These are phyloP conservation scores for Talaromyces sp. DNA, from an alignment of 2,329 filamentous ascomycete species.

Conservation along the genomic window DNA sequence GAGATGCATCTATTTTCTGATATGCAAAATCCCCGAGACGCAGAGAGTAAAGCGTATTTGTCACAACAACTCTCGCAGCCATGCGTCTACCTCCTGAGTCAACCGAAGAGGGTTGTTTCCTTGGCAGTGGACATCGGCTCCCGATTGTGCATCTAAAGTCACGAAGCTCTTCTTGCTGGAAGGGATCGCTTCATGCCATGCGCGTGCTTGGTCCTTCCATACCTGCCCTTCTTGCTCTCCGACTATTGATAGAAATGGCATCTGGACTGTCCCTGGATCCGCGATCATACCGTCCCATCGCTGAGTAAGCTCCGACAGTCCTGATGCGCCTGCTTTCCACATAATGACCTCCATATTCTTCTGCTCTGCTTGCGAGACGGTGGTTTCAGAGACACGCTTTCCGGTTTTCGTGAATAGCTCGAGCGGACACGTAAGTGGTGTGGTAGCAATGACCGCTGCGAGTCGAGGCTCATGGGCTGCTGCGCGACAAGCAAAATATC, in stretches of 20 bases:
- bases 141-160: constrained; percentile 1
- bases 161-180: constrained; percentile 3
- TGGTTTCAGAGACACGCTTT: neutral
- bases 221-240: constrained; percentile 1
- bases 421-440: neutral
- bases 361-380: neutral
- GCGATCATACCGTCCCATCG: neutral
- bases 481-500: neutral
- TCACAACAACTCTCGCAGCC: neutral
- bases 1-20: no score
- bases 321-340: neutral
- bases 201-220: neutral
- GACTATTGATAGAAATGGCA: constrained; percentile 1
- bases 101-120: neutral
- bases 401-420: neutral
- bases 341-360: neutral
- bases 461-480: neutral
- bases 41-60: neutral
- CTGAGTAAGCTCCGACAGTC: neutral
- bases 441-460: neutral
- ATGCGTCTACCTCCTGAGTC: neutral
- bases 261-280: neutral
- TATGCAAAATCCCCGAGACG: no score
- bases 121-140: neutral
- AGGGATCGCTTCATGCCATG: neutral